Base-by-base conservation (phyloP, 129 eudicot species). In the Tagetes patula region DNA sequence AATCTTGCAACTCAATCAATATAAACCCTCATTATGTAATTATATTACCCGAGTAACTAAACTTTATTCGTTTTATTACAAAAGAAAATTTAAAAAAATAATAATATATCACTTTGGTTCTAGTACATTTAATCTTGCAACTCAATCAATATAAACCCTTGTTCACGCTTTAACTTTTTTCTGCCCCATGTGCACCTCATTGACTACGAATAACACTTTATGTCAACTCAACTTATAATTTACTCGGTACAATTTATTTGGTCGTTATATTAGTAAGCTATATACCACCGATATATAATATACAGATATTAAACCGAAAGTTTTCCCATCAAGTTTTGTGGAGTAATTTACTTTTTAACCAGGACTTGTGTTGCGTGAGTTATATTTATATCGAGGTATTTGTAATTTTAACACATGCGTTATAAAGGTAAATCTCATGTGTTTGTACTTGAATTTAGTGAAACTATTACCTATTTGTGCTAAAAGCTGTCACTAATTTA, bases 141-240 rank as follows among this genome's bases (percentile, higher is more conserved):
- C 3, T 8, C 27, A 14, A 70, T 20, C 38, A 53, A 14, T 52
- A 52, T 38, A 54, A 71, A 40, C 55, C 76, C 37, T 32, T 42
- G 43, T 42, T 58, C 32, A 72, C 55, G 67, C 56, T 56, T 71
- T 67, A 56, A 71, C 30, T 12, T 50, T 68, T 31, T 30, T 56
- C 39, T 20, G n/a, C 42, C 1, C 66, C 67, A 60, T 72, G 76
- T 72, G 68, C 58, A 12, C 8, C 32, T 58, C 43, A 9, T 72
- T 72, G 68, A 72, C 68, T 50, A 53, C 36, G 14, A 20, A n/a
- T 69, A 12, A 13, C 55, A 53, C 46, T 31, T 71, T 58, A 31
- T 40, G 6, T 55, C 12, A 58, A 4, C 30, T 11, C 43, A 20
- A 20, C 27, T 20, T 40, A 4, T 6, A 68, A 13, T 47, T 68